These are phyloP conservation scores for Fusarium mundagurra DNA, from an alignment of 2,329 filamentous ascomycete genomes.

Conservation along the genomic window DNA sequence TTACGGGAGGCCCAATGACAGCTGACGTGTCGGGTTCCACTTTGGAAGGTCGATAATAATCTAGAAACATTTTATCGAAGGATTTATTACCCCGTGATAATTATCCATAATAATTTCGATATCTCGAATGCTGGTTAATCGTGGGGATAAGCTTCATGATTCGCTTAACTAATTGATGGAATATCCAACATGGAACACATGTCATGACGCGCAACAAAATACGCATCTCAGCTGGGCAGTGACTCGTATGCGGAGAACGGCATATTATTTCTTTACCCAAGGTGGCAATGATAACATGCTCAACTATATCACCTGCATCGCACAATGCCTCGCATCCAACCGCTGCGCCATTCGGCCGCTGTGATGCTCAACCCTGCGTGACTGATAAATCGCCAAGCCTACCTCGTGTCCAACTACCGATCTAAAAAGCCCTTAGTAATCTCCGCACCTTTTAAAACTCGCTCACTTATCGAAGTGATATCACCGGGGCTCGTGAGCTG, in stretches of 20 bases:
- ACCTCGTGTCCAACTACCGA: not conserved
- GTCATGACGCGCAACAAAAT: not conserved
- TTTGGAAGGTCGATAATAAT: not conserved
- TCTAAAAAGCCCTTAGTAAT: not conserved
- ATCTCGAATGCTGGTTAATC: accelerated
- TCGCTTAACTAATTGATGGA: not conserved
- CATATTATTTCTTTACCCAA: not conserved
- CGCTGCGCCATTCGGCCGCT: not conserved
- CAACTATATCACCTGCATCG: not conserved
- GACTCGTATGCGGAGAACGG: accelerated
- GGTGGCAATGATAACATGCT: not conserved
- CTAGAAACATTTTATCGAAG: not conserved
- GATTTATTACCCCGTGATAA: not conserved
- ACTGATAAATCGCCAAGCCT: not conserved
- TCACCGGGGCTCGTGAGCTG: not conserved
- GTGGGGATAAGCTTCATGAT: not conserved
- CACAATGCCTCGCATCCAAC: not conserved
- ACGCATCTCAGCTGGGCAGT: not conserved
- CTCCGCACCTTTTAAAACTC: not conserved
- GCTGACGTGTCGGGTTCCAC: not conserved
- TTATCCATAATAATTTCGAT: no score
- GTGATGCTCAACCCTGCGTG: not conserved
- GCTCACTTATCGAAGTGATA: not conserved
- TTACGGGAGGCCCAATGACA: not conserved
- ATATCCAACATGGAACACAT: accelerated